These are phyloP conservation scores for Ceratobasidium sp. DNA, from an alignment of 1,284 basidiomycete genomes.

Conservation along the genomic window DNA sequence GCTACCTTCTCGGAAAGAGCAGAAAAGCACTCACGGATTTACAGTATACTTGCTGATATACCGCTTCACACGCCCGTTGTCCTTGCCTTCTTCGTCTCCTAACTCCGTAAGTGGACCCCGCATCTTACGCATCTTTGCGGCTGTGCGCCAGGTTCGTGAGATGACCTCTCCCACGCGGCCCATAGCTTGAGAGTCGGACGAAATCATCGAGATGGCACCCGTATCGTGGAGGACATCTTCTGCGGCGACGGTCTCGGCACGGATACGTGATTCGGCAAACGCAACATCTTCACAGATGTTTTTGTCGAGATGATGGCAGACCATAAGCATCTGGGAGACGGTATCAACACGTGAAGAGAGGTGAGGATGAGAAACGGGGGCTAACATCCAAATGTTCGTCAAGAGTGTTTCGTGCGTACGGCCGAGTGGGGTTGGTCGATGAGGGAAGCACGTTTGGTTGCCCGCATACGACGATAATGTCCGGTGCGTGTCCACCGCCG, in stretches of 20 bases:
- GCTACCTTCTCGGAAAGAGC: background rate
- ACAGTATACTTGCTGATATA: constrained; percentile 98
- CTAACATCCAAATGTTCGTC: constrained; percentile 95
- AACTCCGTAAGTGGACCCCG: constrained; percentile 75
- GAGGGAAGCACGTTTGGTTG: constrained; percentile 93
- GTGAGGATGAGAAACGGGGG: background rate
- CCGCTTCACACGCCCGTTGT: constrained; percentile 97
- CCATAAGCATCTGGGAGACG: constrained; percentile 50
- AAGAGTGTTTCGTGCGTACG: constrained; percentile 91
- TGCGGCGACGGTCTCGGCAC: constrained; percentile 96
- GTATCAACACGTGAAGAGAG: background rate
- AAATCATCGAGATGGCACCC: constrained; percentile 97
- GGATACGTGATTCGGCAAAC: constrained; percentile 97
- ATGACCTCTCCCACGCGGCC: constrained; percentile 97
- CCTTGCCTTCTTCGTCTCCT: constrained; percentile 75
- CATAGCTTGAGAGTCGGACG: constrained; percentile 97
- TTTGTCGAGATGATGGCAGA: constrained; percentile 91
- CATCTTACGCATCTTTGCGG: constrained; percentile 90
- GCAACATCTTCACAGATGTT: constrained; percentile 94
- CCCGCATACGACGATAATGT: constrained; percentile 96
- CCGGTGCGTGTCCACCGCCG: constrained; percentile 96
- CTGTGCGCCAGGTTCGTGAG: constrained; percentile 95
- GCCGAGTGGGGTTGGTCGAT: constrained; percentile 97
- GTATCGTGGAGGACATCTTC: constrained; percentile 97
- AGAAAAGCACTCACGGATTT: constrained; percentile 81